A percentile compares a stretch with the other conserved stretches of the same genome.
Conservation (phyloP, 306 rosid genomes). For the Trifolium fragiferum region DNA sequence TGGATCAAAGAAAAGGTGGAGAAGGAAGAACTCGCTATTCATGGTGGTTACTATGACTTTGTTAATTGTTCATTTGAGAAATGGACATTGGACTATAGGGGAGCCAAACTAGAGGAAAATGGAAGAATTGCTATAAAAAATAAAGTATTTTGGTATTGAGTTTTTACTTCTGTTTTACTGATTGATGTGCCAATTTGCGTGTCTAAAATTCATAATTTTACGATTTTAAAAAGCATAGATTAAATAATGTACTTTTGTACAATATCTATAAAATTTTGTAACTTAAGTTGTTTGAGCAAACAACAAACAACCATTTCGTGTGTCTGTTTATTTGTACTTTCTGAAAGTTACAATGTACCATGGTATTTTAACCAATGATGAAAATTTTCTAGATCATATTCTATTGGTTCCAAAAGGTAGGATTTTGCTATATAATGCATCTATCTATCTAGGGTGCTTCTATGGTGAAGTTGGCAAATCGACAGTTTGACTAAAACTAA, state of each 20-base stretch:
- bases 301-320: neutral
- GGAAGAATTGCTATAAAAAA: constrained; percentile 62
- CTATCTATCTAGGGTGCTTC: neutral
- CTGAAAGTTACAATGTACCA: constrained; percentile 7
- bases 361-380: constrained; percentile 14
- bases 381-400: neutral
- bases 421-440: constrained; percentile 1
- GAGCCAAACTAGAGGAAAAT: constrained; percentile 53
- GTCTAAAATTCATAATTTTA: constrained; percentile 13
- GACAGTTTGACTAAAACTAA: no score
- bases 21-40: constrained; percentile 65
- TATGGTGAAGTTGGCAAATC: no score
- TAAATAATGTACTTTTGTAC: constrained; percentile 20
- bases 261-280: constrained; percentile 1
- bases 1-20: constrained; percentile 93
- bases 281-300: constrained; percentile 3
- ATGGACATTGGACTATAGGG: constrained; percentile 86
- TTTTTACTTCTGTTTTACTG: constrained; percentile 22
- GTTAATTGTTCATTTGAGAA: constrained; percentile 93
- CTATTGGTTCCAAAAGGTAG: constrained; percentile 8
- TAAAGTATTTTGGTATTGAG: constrained; percentile 71
- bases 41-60: constrained; percentile 93
- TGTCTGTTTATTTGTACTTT: constrained; percentile 19
- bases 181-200: constrained; percentile 8
- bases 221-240: constrained; percentile 35